phyloP scores from a whole-genome alignment of 805 yeast species.

The Kodamaea nitidulidarum region DNA sequence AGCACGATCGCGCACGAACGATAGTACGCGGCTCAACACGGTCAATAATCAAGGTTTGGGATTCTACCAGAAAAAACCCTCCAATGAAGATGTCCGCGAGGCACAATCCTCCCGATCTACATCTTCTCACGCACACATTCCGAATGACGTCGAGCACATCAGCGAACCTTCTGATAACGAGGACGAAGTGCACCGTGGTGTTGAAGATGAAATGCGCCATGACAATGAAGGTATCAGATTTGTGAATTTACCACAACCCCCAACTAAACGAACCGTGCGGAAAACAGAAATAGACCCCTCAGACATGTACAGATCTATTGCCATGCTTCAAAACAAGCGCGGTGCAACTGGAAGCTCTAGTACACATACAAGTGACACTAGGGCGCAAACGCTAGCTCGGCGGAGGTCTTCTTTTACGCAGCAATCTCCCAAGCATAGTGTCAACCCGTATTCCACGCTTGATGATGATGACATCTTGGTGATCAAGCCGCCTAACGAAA shows the following conservation, averaged over 20 bases:
- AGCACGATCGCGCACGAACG: slow-evolving; percentile 39
- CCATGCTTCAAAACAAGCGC: slow-evolving; percentile 63
- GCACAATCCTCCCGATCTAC: slow-evolving; percentile 16
- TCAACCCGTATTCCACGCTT: slow-evolving; percentile 18
- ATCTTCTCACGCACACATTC: slow-evolving; percentile 6
- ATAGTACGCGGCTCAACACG: slow-evolving; percentile 25
- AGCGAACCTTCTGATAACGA: slow-evolving; percentile 44
- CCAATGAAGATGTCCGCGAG: slow-evolving; percentile 4
- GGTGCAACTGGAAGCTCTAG: slow-evolving; percentile 4
- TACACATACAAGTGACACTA: too few species aligned
- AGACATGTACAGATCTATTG: slow-evolving; percentile 80
- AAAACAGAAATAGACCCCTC: slow-evolving; percentile 57
- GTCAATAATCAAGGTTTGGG: slow-evolving; percentile 32
- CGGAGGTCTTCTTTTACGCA: slow-evolving; percentile 7
- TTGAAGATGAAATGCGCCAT: slow-evolving; percentile 15
- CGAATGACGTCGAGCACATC: slow-evolving; percentile 23
- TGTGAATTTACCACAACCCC: slow-evolving; percentile 57
- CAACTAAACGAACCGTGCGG: slow-evolving; percentile 27
- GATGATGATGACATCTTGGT: slow-evolving; percentile 77
- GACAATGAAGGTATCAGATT: slow-evolving; percentile 46
- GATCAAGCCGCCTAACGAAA: slow-evolving; percentile 73
- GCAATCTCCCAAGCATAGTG: slow-evolving; percentile 8
- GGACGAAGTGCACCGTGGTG: slow-evolving; percentile 1
- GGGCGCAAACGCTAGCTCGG: not conserved
- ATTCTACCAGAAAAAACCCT: slow-evolving; percentile 7